phyloP scores from a whole-genome alignment of 2,329 filamentous ascomycete genomes.

The Ophiostoma himal-ulmi region DNA sequence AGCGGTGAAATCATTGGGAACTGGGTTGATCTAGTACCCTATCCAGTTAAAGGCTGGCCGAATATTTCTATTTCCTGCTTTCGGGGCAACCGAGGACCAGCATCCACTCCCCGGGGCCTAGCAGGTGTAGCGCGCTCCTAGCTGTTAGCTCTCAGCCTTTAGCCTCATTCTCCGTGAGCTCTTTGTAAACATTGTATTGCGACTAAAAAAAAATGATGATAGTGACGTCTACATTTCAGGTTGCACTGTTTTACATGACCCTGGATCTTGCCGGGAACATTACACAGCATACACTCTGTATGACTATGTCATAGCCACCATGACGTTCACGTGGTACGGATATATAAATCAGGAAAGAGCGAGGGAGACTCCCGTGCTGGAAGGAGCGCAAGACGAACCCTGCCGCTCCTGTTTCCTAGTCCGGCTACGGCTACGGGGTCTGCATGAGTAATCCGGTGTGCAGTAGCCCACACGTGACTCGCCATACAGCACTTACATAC shows the following conservation, averaged over 20 bases:
- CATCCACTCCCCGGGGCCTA: constrained; percentile 3
- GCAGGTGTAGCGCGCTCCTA: neutral
- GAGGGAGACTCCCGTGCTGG: neutral
- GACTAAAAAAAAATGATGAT: neutral
- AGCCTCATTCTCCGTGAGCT: neutral
- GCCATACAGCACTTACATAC: neutral
- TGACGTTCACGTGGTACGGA: neutral
- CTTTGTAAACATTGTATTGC: neutral
- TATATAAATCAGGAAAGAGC: neutral
- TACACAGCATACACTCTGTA: neutral
- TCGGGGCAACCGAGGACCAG: constrained; percentile 1
- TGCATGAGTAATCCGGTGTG: neutral
- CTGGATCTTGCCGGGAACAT: neutral
- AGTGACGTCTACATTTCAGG: neutral
- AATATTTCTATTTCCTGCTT: neutral
- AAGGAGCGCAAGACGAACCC: neutral
- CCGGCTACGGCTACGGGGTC: neutral
- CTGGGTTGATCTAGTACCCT: neutral
- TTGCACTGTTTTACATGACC: neutral
- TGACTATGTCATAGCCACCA: neutral
- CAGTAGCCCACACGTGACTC: neutral
- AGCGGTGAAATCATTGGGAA: neutral
- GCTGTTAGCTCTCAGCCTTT: neutral
- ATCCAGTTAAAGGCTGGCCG: neutral
- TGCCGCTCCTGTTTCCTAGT: neutral